These are phyloP conservation scores for Russula griseocarnosa DNA, from an alignment of 768 basidiomycete genomes.

Conservation along the genomic window DNA sequence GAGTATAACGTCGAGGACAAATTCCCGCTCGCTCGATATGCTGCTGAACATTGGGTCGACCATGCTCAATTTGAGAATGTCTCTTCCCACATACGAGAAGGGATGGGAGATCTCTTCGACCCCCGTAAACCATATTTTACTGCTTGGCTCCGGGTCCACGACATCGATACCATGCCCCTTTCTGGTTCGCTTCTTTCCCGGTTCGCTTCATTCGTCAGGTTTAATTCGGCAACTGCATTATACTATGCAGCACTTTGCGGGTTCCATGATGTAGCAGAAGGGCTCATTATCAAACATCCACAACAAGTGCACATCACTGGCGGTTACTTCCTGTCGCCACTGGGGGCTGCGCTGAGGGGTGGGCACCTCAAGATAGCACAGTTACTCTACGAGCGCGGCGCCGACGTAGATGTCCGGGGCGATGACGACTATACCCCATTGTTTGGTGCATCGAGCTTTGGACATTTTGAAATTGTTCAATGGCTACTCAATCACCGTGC, in stretches of 20 bases:
- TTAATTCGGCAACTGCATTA: no score
- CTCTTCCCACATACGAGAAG: not conserved
- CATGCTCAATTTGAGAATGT: not conserved
- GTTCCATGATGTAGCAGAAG: not conserved
- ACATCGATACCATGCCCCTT: not conserved
- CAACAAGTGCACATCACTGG: not conserved
- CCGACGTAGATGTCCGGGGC: not conserved
- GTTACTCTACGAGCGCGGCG: not conserved
- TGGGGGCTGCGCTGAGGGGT: not conserved
- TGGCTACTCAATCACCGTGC: not conserved
- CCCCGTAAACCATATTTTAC: not conserved
- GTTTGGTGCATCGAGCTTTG: not conserved
- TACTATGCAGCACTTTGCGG: not conserved
- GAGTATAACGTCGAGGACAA: not conserved
- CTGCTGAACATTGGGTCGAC: not conserved
- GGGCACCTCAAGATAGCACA: not conserved
- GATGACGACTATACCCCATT: not conserved
- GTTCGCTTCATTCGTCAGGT: no score
- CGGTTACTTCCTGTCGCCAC: not conserved
- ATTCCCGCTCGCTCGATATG: not conserved
- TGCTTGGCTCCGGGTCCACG: not conserved
- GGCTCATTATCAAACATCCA: not conserved
- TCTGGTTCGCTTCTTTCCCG: rapidly evolving
- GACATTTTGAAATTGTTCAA: not conserved
- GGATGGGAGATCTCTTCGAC: not conserved